These are phyloP conservation scores for Zhuliangozyma parablackwelliae DNA, from an alignment of 1,139 yeast genomes.

Conservation along the genomic window DNA sequence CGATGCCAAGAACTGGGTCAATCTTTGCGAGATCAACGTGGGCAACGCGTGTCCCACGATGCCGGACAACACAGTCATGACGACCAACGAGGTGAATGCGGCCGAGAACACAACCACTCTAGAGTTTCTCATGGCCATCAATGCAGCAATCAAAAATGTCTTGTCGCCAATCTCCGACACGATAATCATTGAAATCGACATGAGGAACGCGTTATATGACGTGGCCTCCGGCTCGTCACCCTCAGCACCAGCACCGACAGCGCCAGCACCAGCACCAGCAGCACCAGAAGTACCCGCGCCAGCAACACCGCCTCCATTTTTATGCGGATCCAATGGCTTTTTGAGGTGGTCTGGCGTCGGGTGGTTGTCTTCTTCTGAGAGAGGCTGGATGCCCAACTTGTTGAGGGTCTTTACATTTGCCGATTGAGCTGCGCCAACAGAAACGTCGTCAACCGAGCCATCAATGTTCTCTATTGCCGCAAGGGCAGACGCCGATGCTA, in stretches of 20 bases:
- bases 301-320: neutral
- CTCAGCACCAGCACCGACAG: neutral
- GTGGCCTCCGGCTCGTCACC: slow-evolving; percentile 11
- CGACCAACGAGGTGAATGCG: slow-evolving; percentile 78
- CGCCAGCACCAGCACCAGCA: neutral
- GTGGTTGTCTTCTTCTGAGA: slow-evolving; percentile 26
- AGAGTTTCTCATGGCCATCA: slow-evolving; percentile 95
- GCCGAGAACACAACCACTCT: slow-evolving; percentile 79
- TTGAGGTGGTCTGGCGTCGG: slow-evolving; percentile 26
- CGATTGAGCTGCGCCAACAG: slow-evolving; percentile 2
- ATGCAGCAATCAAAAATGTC: slow-evolving; percentile 92
- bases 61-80: slow-evolving; percentile 92
- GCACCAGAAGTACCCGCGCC: neutral
- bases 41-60: slow-evolving; percentile 91
- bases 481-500: slow-evolving; percentile 1
- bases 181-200: slow-evolving; percentile 81
- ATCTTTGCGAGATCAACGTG: slow-evolving; percentile 68
- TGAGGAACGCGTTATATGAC: slow-evolving; percentile 48
- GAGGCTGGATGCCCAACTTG: slow-evolving; percentile 20
- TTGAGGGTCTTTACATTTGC: slow-evolving; percentile 11
- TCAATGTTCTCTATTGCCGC: slow-evolving; percentile 3
- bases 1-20: slow-evolving; percentile 81
- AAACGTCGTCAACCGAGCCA: slow-evolving; percentile 4
- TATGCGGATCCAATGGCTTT: slow-evolving; percentile 19
- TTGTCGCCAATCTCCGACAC: slow-evolving; percentile 96